These are phyloP conservation scores for Lachancea waltii DNA, from an alignment of 805 yeast species.

Conservation along the genomic window DNA sequence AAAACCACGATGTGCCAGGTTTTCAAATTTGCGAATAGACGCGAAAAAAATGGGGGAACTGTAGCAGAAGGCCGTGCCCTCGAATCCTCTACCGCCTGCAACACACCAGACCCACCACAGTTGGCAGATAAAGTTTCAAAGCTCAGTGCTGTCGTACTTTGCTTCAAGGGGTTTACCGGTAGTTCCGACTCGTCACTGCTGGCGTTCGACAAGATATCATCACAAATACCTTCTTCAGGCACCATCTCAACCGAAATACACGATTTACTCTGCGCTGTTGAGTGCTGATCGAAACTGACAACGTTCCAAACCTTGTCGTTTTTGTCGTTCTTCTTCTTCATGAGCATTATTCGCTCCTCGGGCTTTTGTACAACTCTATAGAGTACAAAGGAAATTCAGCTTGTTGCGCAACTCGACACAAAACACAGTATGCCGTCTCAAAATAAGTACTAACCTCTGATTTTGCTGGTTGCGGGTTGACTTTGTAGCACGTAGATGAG, in stretches of 20 bases:
- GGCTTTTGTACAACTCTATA: neutral
- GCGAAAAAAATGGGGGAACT: neutral
- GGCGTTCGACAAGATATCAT: constrained; percentile 9
- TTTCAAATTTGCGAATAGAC: constrained; percentile 3
- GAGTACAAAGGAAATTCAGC: neutral
- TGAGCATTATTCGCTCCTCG: neutral
- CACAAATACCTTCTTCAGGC: constrained; percentile 8
- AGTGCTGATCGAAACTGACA: constrained; percentile 6
- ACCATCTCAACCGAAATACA: constrained; percentile 6
- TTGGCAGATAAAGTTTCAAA: constrained; percentile 6
- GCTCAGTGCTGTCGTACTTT: constrained; percentile 3
- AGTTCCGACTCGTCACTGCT: constrained; percentile 9
- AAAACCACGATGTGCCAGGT: constrained; percentile 9
- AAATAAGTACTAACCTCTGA: no score
- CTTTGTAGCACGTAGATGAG: neutral
- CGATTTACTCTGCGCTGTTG: neutral
- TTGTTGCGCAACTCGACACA: neutral
- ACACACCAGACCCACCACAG: neutral
- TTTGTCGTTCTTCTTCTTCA: constrained; percentile 5
- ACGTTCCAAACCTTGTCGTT: constrained; percentile 9
- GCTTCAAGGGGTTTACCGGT: constrained; percentile 2
- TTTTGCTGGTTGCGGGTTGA: neutral
- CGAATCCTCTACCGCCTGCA: neutral
- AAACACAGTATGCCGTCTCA: no score
- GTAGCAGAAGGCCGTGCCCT: neutral